phyloP scores from a whole-genome alignment of 805 yeast genomes.

The Blastobotrys muscicola region DNA sequence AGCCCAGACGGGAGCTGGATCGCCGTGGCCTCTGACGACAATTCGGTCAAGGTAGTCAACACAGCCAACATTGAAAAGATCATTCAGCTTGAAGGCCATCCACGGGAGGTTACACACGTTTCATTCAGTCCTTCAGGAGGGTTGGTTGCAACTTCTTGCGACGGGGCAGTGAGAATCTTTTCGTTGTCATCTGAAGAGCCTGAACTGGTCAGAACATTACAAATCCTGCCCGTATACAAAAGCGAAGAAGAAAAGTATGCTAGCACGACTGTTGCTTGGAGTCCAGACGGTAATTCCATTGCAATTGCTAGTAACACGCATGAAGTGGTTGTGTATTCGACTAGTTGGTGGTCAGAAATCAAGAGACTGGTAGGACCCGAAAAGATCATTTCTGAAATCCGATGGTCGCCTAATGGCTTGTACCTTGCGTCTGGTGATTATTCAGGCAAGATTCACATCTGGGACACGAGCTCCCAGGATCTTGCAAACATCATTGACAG shows the following conservation, averaged over 20 bases:
- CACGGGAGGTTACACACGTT: conserved; percentile 39
- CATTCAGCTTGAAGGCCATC: conserved; percentile 35
- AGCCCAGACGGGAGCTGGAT: conserved; percentile 29
- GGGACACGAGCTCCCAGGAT: conserved; percentile 39
- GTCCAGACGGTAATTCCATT: conserved; percentile 55
- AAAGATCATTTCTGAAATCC: conserved; percentile 37
- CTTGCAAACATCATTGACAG: conserved; percentile 25
- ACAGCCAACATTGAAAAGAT: conserved; percentile 28
- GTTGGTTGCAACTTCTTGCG: conserved; percentile 25
- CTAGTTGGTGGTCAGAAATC: conserved; percentile 18
- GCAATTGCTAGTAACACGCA: conserved; percentile 50
- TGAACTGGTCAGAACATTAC: conserved; percentile 17
- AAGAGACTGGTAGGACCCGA: background rate
- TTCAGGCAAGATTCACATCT: conserved; percentile 44
- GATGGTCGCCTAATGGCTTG: conserved; percentile 54
- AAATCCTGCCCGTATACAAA: conserved; percentile 21
- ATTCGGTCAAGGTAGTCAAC: conserved; percentile 23
- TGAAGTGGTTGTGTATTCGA: conserved; percentile 22
- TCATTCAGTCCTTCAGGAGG: conserved; percentile 29
- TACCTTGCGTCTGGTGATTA: conserved; percentile 49
- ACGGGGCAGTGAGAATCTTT: conserved; percentile 28
- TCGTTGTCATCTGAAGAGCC: conserved; percentile 20
- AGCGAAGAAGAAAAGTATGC: conserved; percentile 39
- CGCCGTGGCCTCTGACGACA: conserved; percentile 29
- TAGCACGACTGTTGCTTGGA: conserved; percentile 57